These are phyloP conservation scores for Acanthamoeba sp. DNA, from an alignment of 208 protist genomes.

Conservation along the genomic window DNA sequence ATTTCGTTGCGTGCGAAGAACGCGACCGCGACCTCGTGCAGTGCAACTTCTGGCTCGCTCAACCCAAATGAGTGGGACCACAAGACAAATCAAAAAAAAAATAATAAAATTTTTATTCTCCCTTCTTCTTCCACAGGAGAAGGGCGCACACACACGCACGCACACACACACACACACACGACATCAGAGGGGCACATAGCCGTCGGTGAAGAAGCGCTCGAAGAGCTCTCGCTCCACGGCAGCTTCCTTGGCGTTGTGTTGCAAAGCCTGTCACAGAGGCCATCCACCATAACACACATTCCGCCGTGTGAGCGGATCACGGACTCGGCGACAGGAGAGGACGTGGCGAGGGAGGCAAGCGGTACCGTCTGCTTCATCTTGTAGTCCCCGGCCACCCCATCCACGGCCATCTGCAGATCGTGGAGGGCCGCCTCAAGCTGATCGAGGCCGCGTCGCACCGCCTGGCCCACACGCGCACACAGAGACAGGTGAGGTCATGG, in stretches of 20 bases:
- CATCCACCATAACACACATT: too few relatives aligned
- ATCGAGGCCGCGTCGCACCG: neutral
- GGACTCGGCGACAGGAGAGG: too few relatives aligned
- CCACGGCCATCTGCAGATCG: constrained; percentile 13
- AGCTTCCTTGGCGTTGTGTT: neutral
- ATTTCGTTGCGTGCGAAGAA: too few relatives aligned
- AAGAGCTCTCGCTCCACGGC: neutral
- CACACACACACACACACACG: too few relatives aligned
- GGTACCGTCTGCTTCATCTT: constrained; percentile 4
- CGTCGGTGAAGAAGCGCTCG: constrained; percentile 30
- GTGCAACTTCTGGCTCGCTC: too few relatives aligned
- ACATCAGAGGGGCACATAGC: neutral
- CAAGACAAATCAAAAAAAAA: too few relatives aligned
- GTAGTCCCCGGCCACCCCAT: neutral
- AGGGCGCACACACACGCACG: too few relatives aligned
- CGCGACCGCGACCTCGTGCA: too few relatives aligned
- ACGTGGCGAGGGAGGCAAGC: neutral
- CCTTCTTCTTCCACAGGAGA: too few relatives aligned
- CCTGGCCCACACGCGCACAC: neutral
- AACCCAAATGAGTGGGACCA: too few relatives aligned
- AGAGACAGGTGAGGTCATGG: neutral
- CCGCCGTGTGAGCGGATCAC: too few relatives aligned
- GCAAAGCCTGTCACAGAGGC: neutral
- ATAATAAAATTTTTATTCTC: too few relatives aligned
- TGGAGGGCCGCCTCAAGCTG: neutral